Conservation (phyloP, 1,139 yeast species). For the Kodamaea arcana region DNA sequence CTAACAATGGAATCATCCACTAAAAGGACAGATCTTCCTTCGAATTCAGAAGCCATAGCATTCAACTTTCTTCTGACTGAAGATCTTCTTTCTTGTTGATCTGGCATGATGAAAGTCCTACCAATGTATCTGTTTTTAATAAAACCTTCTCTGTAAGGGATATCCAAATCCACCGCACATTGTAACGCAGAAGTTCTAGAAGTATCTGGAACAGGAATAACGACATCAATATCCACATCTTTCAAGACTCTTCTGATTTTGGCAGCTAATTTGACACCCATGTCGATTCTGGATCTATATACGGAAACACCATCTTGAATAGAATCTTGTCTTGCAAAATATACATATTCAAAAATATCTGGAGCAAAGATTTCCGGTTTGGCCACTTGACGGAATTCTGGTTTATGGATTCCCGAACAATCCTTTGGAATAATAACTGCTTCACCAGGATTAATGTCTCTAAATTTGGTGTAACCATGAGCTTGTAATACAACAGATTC, state of each 20-base stretch:
- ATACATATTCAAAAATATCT: conserved; percentile 94
- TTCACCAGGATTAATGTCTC: conserved; percentile 91
- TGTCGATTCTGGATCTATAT: conserved; percentile 84
- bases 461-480: conserved; percentile 76
- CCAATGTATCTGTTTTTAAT: conserved; percentile 96
- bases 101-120: conserved; percentile 97
- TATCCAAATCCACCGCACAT: conserved; percentile 73
- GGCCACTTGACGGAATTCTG: conserved; percentile 87
- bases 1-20: conserved; percentile 97
- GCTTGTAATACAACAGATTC: conserved; percentile 94
- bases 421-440: conserved; percentile 88
- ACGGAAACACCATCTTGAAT: conserved; percentile 94
- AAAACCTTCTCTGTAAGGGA: conserved; percentile 95
- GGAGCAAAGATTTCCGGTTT: conserved; percentile 79
- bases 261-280: conserved; percentile 88
- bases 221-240: conserved; percentile 76
- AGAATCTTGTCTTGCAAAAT: conserved; percentile 96
- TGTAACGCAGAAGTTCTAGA: conserved; percentile 92
- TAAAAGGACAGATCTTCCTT: conserved; percentile 77
- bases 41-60: conserved; percentile 93
- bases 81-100: conserved; percentile 89
- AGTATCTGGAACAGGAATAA: conserved; percentile 97
- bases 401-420: conserved; percentile 39
- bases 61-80: conserved; percentile 91
- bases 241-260: conserved; percentile 54